These are phyloP conservation scores for Avena insularis DNA, from an alignment of 176 grass and related monocot genomes.

Conservation along the genomic window DNA sequence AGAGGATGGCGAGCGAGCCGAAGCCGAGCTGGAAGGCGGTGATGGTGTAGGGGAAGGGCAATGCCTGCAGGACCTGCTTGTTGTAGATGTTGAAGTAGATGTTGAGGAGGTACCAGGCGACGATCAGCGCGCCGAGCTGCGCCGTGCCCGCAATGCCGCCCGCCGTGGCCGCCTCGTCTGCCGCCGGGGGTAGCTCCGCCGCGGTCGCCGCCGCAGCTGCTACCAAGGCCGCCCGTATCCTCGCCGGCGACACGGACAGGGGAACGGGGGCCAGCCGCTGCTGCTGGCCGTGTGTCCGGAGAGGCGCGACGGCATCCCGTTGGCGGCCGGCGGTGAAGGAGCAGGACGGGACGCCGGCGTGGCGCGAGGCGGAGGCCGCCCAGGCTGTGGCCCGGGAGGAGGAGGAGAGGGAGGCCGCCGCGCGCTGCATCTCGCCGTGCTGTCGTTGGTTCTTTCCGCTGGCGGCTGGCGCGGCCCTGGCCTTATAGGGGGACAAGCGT, in stretches of 20 bases:
- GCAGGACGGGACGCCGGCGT: not conserved
- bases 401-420: slow-evolving; percentile 30
- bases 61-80: slow-evolving; percentile 73
- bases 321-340: not conserved
- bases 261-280: not conserved
- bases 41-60: slow-evolving; percentile 82
- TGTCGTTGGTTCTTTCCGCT: not conserved
- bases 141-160: slow-evolving; percentile 37
- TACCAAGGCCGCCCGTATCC: not conserved
- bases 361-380: slow-evolving; percentile 13
- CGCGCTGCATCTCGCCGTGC: slow-evolving; percentile 38
- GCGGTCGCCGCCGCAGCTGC: not conserved
- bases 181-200: slow-evolving; percentile 15
- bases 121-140: slow-evolving; percentile 64
- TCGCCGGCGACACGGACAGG: not conserved
- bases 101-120: slow-evolving; percentile 70
- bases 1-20: slow-evolving; percentile 68
- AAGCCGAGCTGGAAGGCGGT: slow-evolving; percentile 80
- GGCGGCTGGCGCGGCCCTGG: not conserved
- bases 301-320: not conserved
- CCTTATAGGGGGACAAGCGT: not conserved
- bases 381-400: not conserved
- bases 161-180: not conserved
- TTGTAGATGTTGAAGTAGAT: slow-evolving; percentile 93
- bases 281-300: not conserved